Conservation (phyloP, 1,139 yeast genomes). For the Cylindricascospora bacillispora region DNA sequence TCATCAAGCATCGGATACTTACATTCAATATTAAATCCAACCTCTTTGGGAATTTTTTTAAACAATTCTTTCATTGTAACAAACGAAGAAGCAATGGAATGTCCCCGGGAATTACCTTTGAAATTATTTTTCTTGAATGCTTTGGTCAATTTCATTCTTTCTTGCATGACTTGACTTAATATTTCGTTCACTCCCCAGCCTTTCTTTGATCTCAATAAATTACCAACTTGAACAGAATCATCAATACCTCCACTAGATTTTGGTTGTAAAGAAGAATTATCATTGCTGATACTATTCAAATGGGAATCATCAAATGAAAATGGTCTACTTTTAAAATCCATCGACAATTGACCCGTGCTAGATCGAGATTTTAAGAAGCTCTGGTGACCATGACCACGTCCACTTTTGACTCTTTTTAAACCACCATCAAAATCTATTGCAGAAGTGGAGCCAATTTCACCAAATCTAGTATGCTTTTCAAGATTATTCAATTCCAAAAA, state of each 20-base stretch:
- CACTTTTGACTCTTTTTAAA: not conserved
- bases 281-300: not conserved
- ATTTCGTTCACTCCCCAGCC: constrained; percentile 6
- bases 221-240: constrained; percentile 1
- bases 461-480: constrained; percentile 10
- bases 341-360: no score
- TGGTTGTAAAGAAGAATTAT: not conserved
- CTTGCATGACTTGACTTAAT: constrained; percentile 29
- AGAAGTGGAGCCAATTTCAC: not conserved
- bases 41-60: constrained; percentile 63
- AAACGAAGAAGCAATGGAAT: constrained; percentile 81
- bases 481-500: constrained; percentile 54
- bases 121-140: constrained; percentile 80
- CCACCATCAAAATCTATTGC: not conserved
- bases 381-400: no score
- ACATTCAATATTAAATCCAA: constrained; percentile 91
- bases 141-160: constrained; percentile 73
- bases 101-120: constrained; percentile 86
- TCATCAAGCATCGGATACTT: constrained; percentile 95
- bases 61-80: constrained; percentile 81
- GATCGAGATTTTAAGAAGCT: no score
- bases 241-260: constrained; percentile 2
- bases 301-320: constrained; percentile 3
- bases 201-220: constrained; percentile 1
- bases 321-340: not conserved